Conservation (phyloP, 768 basidiomycete species). For the Auriscalpium orientale region DNA sequence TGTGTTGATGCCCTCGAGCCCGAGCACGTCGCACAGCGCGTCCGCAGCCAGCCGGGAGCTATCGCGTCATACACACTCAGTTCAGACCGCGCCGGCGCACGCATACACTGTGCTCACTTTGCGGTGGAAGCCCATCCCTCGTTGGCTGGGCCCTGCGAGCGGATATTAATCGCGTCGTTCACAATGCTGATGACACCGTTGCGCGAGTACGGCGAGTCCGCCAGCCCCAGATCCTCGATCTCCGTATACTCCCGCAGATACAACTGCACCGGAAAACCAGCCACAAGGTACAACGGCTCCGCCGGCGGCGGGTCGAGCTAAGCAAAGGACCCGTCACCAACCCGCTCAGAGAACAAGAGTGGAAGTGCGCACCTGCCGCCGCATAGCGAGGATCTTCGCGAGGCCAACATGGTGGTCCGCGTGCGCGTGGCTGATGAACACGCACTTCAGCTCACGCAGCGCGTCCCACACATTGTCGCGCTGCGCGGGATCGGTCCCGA, state of each 20-base stretch:
- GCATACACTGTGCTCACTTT: slow-evolving; percentile 1
- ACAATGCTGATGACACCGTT: slow-evolving; percentile 47
- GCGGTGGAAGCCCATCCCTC: not conserved
- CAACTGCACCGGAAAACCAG: slow-evolving; percentile 43
- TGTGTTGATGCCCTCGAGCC: slow-evolving; percentile 5
- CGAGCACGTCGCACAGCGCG: slow-evolving; percentile 11
- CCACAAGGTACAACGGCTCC: slow-evolving; percentile 66
- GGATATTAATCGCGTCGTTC: slow-evolving; percentile 6
- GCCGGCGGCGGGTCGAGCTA: slow-evolving; percentile 59
- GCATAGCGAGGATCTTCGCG: slow-evolving; percentile 61
- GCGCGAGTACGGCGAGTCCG: slow-evolving; percentile 28
- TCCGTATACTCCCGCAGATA: slow-evolving; percentile 70
- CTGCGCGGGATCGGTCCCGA: slow-evolving; percentile 41
- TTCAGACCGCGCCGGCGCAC: not conserved
- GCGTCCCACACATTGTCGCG: slow-evolving; percentile 44
- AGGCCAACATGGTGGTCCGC: slow-evolving; percentile 90
- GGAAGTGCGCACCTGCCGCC: slow-evolving; percentile 47
- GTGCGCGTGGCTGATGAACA: slow-evolving; percentile 88
- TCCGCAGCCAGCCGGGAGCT: slow-evolving; percentile 11
- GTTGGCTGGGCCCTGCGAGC: not conserved
- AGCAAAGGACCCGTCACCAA: not conserved
- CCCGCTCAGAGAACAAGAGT: no score
- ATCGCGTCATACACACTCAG: not conserved
- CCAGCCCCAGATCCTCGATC: slow-evolving; percentile 65
- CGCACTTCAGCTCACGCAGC: slow-evolving; percentile 63